These are phyloP conservation scores for Calocybe gambosa DNA, from an alignment of 1,284 basidiomycete species.

Conservation along the genomic window DNA sequence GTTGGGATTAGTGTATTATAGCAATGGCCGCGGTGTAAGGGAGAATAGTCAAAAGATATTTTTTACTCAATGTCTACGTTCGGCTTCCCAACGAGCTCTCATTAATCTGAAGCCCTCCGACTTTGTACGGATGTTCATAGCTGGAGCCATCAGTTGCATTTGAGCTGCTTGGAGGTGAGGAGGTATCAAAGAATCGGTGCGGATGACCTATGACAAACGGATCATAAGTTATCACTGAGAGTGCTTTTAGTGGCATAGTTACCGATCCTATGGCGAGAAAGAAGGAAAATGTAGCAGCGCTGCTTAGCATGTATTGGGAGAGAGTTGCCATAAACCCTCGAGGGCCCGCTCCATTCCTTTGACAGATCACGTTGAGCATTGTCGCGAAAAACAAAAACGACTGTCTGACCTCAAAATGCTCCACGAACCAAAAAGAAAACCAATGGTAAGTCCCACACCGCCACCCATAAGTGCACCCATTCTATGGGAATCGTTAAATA, in stretches of 20 bases:
- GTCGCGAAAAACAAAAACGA: conserved; percentile 1
- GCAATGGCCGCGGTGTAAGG: not conserved
- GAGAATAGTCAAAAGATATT: not conserved
- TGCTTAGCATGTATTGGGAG: conserved; percentile 92
- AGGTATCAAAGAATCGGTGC: conserved; percentile 56
- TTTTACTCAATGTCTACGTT: conserved; percentile 34
- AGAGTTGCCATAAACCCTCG: conserved; percentile 82
- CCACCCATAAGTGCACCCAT: conserved; percentile 93
- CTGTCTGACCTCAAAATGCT: conserved; percentile 71
- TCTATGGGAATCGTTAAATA: conserved; percentile 36
- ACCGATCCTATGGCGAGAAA: conserved; percentile 84
- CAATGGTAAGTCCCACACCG: conserved; percentile 89
- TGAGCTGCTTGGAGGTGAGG: conserved; percentile 58
- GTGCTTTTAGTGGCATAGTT: conserved; percentile 19
- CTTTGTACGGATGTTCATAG: conserved; percentile 48
- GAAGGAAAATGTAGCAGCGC: conserved; percentile 81
- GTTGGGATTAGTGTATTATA: not conserved
- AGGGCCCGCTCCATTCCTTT: conserved; percentile 83
- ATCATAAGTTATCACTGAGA: not conserved
- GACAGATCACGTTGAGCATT: conserved; percentile 4
- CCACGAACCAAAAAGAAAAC: conserved; percentile 93
- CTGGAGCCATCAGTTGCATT: conserved; percentile 45
- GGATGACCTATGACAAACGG: conserved; percentile 57
- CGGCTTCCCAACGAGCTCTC: conserved; percentile 65
- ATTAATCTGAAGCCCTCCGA: conserved; percentile 62